Base-by-base conservation (phyloP, 768 basidiomycete genomes). In the Clitopilus passeckerianus region DNA sequence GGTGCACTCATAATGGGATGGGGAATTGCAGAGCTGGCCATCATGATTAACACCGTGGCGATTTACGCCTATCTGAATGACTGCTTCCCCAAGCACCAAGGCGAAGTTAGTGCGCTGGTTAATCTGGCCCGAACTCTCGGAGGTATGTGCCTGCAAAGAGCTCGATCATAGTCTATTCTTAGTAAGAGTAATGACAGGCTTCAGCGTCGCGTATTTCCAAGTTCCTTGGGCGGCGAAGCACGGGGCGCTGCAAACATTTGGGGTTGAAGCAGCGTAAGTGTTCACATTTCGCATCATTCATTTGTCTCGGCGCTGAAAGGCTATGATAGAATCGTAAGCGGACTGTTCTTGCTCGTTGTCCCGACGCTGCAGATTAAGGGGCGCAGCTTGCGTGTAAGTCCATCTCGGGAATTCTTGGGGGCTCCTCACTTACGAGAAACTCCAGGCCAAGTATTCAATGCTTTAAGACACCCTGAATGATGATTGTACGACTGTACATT, bases 201-300 rank as follows among this genome's bases (percentile, higher is more conserved):
- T 87, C 66, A 78, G 78, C 53, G 85, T 88, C 20, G 83, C 86
- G 0, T 87, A 83, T 69, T 88, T 83, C 68, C 86, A 88, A 66
- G 78, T 87, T 2, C 82, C 82, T 5, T 87, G 86, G 86, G 85
- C 86, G 5, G 66, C 70, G 27, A 83, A 79, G 63, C 67, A 83
- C 59, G 86, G 86, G 15, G 83, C 86, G 5, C 68, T 87, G 27
- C 83, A 86, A 60, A 81, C 83, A 5, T 82, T 86, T 64, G 86
- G 86, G 6, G 75, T 77, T 46, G 86, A 88, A 69, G 81, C 85
- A 34, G 86, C 86, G 75, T 82, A 67, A 67, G 82, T 76, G 1
- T 34, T 15, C 53, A 59, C 9, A 14, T 43, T 61, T 57, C 37
- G 33, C 35, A 52, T 8, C 52, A 52, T 22, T 55, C 44, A 24